phyloP scores from a whole-genome alignment of 2,329 filamentous ascomycete genomes.

The Colletotrichum kahawae region DNA sequence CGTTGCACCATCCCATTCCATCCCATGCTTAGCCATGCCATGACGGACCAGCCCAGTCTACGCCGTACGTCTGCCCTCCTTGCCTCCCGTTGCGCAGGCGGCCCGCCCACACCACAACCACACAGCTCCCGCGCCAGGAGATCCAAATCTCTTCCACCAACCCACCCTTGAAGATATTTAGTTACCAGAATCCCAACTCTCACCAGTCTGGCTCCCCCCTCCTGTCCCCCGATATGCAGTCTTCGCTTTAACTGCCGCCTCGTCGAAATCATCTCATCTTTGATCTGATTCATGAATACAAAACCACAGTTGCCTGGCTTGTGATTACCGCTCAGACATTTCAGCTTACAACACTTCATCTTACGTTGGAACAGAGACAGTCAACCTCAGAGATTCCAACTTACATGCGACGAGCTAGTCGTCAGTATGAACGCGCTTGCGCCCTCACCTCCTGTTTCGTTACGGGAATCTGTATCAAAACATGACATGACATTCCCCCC shows the following conservation, averaged over 20 bases:
- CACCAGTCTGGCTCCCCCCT: not conserved
- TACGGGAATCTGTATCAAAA: slow-evolving; percentile 9
- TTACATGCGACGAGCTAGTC: not conserved
- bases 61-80: not conserved
- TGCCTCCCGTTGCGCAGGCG: not conserved
- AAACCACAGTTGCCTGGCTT: not conserved
- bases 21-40: not conserved
- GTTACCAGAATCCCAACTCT: not conserved
- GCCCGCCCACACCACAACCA: slow-evolving; percentile 16
- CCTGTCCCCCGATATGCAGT: not conserved
- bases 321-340: not conserved
- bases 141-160: slow-evolving; percentile 8
- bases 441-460: not conserved
- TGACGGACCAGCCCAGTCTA: not conserved
- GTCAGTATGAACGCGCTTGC: not conserved
- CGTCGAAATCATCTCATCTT: not conserved
- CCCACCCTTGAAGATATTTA: slow-evolving; percentile 6
- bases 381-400: not conserved
- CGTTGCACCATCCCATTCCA: not conserved
- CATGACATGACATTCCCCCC: slow-evolving; percentile 36
- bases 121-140: slow-evolving; percentile 12
- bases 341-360: not conserved
- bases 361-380: not conserved
- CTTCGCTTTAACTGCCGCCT: not conserved
- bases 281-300: not conserved